These are phyloP conservation scores for Ophiosphaerella herpotricha DNA, from an alignment of 2,329 filamentous ascomycete species.

Conservation along the genomic window DNA sequence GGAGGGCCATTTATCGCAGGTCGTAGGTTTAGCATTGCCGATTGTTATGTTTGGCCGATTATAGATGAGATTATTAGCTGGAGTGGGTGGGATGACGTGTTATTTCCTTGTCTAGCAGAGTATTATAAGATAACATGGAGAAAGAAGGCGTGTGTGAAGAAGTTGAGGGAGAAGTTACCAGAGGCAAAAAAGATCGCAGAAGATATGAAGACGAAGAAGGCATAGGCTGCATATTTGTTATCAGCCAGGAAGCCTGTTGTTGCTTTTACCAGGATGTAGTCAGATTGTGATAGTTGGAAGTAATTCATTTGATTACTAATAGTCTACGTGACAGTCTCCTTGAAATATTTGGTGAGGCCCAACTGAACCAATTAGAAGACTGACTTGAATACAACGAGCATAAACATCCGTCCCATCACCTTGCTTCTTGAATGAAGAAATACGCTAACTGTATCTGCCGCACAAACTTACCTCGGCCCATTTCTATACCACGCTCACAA, in stretches of 20 bases:
- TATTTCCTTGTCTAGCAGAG: slow-evolving; percentile 23
- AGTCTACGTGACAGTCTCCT: no score
- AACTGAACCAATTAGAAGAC: no score
- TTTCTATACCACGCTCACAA: neutral
- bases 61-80: slow-evolving; percentile 33
- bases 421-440: no score
- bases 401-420: no score
- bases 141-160: slow-evolving; percentile 37
- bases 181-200: neutral
- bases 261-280: no score
- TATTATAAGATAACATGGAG: slow-evolving; percentile 38
- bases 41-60: slow-evolving; percentile 41
- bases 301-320: no score
- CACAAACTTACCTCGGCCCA: neutral
- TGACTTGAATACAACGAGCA: no score
- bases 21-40: slow-evolving; percentile 35
- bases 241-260: no score
- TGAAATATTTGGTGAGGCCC: no score
- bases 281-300: no score
- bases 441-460: neutral
- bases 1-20: slow-evolving; percentile 39
- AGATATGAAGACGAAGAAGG: neutral
- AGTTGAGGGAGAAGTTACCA: slow-evolving; percentile 22
- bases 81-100: slow-evolving; percentile 26
- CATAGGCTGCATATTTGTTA: neutral